Percentiles rank a stretch among this genome's conserved stretches.
phyloP scores from a whole-genome alignment of 2,329 filamentous ascomycete species.

The Aureobasidium lini region DNA sequence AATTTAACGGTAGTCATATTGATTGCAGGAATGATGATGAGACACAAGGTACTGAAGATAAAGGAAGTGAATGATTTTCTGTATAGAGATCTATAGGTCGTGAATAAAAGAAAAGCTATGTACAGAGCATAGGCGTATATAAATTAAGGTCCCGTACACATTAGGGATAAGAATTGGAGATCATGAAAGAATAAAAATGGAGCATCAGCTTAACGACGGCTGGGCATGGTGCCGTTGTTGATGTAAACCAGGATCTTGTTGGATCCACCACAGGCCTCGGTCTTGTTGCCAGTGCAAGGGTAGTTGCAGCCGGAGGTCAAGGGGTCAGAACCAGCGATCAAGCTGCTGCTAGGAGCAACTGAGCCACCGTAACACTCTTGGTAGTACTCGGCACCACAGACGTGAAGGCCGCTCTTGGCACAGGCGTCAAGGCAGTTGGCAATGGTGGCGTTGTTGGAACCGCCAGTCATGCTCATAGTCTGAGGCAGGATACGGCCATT shows the following conservation, averaged over 20 bases:
- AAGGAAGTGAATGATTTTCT: no score
- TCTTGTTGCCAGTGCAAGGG: conserved; percentile 24
- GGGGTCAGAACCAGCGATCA: conserved; percentile 18
- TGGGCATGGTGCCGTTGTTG: conserved; percentile 19
- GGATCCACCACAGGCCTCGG: conserved; percentile 26
- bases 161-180: no score
- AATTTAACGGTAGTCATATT: no score
- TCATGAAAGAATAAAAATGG: not conserved
- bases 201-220: not conserved
- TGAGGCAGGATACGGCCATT: conserved; percentile 18
- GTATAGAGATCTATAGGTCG: no score
- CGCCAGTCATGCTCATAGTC: conserved; percentile 18
- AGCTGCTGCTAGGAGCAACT: conserved; percentile 14
- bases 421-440: conserved; percentile 24
- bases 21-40: no score
- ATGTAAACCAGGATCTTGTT: conserved; percentile 22
- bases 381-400: conserved; percentile 25
- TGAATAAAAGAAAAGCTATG: no score
- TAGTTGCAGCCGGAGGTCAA: conserved; percentile 22
- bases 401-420: conserved; percentile 18
- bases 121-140: no score
- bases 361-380: conserved; percentile 22
- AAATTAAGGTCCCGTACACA: no score
- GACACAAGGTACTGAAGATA: no score
- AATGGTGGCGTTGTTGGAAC: conserved; percentile 21